Percentiles rank a stretch among this genome's conserved stretches.
Evolutionary conservation across 1,139 yeast species (phyloP).

Genomic region (Candida sanyaensis): DNA sequence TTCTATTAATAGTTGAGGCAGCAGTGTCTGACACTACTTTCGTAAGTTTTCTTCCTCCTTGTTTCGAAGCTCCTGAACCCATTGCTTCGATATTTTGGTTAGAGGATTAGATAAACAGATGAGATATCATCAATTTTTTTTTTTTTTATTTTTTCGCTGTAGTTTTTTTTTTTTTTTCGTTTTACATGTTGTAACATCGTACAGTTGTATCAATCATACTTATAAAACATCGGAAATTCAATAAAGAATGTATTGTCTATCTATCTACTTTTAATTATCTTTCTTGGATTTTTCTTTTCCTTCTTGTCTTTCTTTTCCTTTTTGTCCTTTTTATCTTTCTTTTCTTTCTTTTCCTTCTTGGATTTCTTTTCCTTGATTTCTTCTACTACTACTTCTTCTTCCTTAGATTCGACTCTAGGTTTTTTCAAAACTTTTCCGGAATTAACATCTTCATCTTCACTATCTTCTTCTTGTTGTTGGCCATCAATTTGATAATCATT

Average conservation of each 20-base stretch:
- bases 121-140: too few relatives aligned
- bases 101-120: not conserved
- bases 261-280: constrained; percentile 5
- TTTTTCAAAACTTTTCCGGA: constrained; percentile 28
- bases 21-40: constrained; percentile 17
- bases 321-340: constrained; percentile 28
- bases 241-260: not conserved
- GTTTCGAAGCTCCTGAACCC: constrained; percentile 24
- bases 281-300: constrained; percentile 7
- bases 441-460: constrained; percentile 14
- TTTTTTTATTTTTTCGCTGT: not conserved
- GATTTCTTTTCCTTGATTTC: constrained; percentile 29
- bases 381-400: constrained; percentile 23
- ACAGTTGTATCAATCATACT: not conserved
- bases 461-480: constrained; percentile 21
- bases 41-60: constrained; percentile 21
- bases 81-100: constrained; percentile 11
- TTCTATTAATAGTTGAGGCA: constrained; percentile 26
- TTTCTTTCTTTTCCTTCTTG: constrained; percentile 27
- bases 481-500: constrained; percentile 33
- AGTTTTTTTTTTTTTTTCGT: not conserved
- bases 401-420: constrained; percentile 20
- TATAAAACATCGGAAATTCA: too few relatives aligned
- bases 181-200: not conserved
- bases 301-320: constrained; percentile 20